Percentiles rank a stretch among this genome's conserved stretches.
Evolutionary conservation across 495 filamentous ascomycete genomes (phyloP).

Genomic region (Venustampulla echinocandica): DNA sequence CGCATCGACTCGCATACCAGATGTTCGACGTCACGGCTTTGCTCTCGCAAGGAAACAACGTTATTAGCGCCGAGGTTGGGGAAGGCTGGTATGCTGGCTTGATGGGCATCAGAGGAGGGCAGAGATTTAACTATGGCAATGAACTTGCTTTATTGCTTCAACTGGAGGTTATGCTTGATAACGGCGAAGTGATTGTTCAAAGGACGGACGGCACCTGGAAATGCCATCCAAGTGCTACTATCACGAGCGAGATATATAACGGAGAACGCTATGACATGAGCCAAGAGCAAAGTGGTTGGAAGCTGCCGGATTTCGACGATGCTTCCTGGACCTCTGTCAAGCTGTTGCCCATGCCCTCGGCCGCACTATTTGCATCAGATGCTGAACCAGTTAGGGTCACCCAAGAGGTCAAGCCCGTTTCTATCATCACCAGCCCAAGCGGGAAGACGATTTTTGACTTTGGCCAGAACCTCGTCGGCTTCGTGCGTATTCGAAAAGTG

Average conservation of each 20-base stretch:
- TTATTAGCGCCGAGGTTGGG: conserved; percentile 36
- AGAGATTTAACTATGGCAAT: conserved; percentile 36
- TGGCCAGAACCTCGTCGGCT: conserved; percentile 48
- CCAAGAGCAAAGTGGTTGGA: conserved; percentile 18
- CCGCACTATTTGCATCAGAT: background rate
- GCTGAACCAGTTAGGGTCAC: background rate
- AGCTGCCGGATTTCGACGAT: conserved; percentile 14
- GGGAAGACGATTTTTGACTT: conserved; percentile 43
- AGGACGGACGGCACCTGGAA: conserved; percentile 36
- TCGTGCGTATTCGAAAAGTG: conserved; percentile 27
- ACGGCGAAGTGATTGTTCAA: conserved; percentile 27
- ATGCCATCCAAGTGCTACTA: conserved; percentile 30
- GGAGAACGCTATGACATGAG: conserved; percentile 40
- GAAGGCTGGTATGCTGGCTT: conserved; percentile 48
- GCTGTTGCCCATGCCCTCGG: background rate
- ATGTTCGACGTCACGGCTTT: conserved; percentile 38
- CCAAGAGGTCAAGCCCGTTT: conserved; percentile 22
- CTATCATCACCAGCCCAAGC: conserved; percentile 32
- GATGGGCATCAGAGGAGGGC: conserved; percentile 33
- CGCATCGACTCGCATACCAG: conserved; percentile 38
- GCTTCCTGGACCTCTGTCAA: background rate
- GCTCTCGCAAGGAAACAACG: conserved; percentile 26
- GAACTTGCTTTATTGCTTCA: conserved; percentile 34
- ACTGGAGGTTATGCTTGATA: conserved; percentile 37
- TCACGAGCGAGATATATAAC: conserved; percentile 43